Evolutionary conservation across 164 flowering plant species (phyloP).

Genomic region (Sextonia rubra): DNA sequence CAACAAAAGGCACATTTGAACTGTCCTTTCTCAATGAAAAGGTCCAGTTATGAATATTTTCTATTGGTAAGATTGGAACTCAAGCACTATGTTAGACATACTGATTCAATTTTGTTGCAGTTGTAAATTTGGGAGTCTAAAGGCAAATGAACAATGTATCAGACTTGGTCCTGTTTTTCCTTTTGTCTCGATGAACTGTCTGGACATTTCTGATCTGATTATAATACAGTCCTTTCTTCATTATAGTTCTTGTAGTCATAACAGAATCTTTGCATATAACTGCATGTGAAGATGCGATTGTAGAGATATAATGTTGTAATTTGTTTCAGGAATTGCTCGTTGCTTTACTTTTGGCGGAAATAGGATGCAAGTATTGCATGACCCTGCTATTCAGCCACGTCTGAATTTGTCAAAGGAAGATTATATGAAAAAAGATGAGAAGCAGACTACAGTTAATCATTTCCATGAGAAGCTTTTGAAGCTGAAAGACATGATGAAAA

Average conservation of each 20-base stretch:
- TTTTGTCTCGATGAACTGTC: not conserved
- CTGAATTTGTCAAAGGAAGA: slow-evolving; percentile 63
- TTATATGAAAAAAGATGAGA: slow-evolving; percentile 65
- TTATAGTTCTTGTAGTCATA: not conserved
- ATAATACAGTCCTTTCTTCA: not conserved
- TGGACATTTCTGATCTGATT: not conserved
- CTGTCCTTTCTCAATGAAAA: too few relatives aligned
- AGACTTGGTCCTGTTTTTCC: too few relatives aligned
- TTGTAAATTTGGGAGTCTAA: not conserved
- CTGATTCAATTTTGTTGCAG: too few relatives aligned
- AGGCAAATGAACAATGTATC: not conserved
- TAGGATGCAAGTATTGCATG: slow-evolving; percentile 65
- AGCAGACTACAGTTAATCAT: slow-evolving; percentile 80
- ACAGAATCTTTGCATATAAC: not conserved
- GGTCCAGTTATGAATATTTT: too few relatives aligned
- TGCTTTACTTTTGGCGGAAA: slow-evolving; percentile 98
- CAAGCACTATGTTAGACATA: not conserved
- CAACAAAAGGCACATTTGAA: too few relatives aligned
- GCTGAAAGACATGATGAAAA: slow-evolving; percentile 83
- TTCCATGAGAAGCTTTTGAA: slow-evolving; percentile 93
- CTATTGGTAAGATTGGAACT: not conserved
- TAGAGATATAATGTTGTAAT: not conserved
- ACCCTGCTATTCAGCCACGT: slow-evolving; percentile 61
- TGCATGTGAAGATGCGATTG: not conserved
- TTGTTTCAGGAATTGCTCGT: slow-evolving; percentile 78